phyloP scores from a whole-genome alignment of 1,284 basidiomycete genomes.

The Leucoagaricus sp. region DNA sequence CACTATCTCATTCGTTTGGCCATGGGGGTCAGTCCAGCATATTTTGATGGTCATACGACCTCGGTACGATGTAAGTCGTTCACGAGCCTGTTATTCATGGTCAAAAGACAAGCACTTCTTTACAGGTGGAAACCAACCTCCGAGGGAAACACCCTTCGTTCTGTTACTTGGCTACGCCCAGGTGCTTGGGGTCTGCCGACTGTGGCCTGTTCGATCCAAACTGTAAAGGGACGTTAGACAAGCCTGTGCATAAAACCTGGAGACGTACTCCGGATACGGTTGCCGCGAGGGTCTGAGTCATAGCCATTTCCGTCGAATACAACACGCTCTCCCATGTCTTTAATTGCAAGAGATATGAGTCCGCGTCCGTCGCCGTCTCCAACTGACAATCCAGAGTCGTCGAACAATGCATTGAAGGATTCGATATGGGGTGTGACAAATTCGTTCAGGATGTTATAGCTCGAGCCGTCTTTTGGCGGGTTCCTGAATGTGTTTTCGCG shows the following conservation, averaged over 20 bases:
- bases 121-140: slow-evolving; percentile 60
- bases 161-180: slow-evolving; percentile 77
- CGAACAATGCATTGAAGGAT: slow-evolving; percentile 95
- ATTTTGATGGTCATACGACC: slow-evolving; percentile 91
- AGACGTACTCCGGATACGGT: slow-evolving; percentile 77
- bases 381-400: slow-evolving; percentile 73
- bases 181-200: slow-evolving; percentile 88
- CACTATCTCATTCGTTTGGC: slow-evolving; percentile 75
- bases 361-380: slow-evolving; percentile 82
- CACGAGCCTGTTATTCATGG: slow-evolving; percentile 70
- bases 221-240: slow-evolving; percentile 40
- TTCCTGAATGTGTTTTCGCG: slow-evolving; percentile 83
- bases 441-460: slow-evolving; percentile 87
- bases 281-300: slow-evolving; percentile 70
- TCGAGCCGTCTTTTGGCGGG: slow-evolving; percentile 71
- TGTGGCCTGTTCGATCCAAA: slow-evolving; percentile 89
- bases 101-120: neutral
- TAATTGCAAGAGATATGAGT: slow-evolving; percentile 77
- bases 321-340: slow-evolving; percentile 88
- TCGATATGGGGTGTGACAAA: slow-evolving; percentile 95
- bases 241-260: slow-evolving; percentile 7
- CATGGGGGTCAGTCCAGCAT: slow-evolving; percentile 78
- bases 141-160: slow-evolving; percentile 84
- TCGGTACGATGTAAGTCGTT: slow-evolving; percentile 90
- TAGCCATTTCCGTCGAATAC: slow-evolving; percentile 85